phyloP scores from a whole-genome alignment of 768 basidiomycete species.

The Sutorius australiensis region DNA sequence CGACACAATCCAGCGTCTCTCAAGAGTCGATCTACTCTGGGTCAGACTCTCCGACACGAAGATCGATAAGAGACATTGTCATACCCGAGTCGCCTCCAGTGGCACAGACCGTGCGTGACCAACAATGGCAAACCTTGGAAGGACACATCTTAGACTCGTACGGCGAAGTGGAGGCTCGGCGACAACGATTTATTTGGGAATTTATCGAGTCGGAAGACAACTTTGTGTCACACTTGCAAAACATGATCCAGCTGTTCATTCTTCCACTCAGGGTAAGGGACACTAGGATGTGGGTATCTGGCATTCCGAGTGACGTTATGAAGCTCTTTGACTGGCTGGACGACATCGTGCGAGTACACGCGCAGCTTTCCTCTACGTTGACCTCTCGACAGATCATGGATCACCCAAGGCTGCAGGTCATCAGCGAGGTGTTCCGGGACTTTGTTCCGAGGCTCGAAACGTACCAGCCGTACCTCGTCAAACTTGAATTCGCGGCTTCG shows the following conservation, averaged over 20 bases:
- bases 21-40: conserved; percentile 26
- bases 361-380: conserved; percentile 52
- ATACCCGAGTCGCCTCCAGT: conserved; percentile 8
- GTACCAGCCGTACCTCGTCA: conserved; percentile 83
- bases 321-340: conserved; percentile 86
- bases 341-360: conserved; percentile 77
- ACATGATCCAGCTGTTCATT: conserved; percentile 70
- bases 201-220: conserved; percentile 63
- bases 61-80: conserved; percentile 8
- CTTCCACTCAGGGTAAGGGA: conserved; percentile 71
- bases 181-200: conserved; percentile 67
- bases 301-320: conserved; percentile 67
- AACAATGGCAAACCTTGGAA: conserved; percentile 23
- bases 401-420: conserved; percentile 42
- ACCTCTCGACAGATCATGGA: conserved; percentile 39
- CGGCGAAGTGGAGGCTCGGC: conserved; percentile 50
- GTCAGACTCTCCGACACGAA: conserved; percentile 9
- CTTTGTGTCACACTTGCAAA: conserved; percentile 64
- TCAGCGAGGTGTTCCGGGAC: conserved; percentile 56
- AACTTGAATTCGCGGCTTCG: conserved; percentile 57
- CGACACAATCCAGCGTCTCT: conserved; percentile 18
- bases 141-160: conserved; percentile 27
- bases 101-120: conserved; percentile 11
- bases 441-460: conserved; percentile 71
- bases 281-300: conserved; percentile 72